Percentiles rank a stretch among this genome's conserved stretches.
Conservation (phyloP, 768 basidiomycete genomes). For the Macrolepiota dolichaula region DNA sequence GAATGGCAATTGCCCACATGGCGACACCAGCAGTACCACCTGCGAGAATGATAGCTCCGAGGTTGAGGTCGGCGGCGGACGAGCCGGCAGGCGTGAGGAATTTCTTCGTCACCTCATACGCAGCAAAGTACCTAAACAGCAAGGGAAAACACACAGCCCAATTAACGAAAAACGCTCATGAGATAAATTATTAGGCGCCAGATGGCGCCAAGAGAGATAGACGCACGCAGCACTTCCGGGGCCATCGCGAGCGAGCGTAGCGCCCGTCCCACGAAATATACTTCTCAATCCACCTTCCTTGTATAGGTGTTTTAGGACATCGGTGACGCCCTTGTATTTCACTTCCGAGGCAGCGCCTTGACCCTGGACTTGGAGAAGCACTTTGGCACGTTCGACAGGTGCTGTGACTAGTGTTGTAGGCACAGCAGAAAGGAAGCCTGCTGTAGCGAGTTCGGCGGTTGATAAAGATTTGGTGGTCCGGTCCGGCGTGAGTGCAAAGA, state of each 20-base stretch:
- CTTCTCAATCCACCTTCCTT: slow-evolving; percentile 89
- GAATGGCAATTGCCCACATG: slow-evolving; percentile 98
- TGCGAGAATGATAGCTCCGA: slow-evolving; percentile 84
- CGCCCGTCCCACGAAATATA: slow-evolving; percentile 88
- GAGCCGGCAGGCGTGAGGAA: slow-evolving; percentile 76
- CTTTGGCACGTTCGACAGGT: slow-evolving; percentile 96
- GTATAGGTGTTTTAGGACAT: slow-evolving; percentile 89
- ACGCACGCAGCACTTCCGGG: slow-evolving; percentile 95
- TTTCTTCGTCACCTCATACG: slow-evolving; percentile 94
- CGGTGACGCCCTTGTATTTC: slow-evolving; percentile 86
- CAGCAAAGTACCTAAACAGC: slow-evolving; percentile 81
- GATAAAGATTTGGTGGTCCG: slow-evolving; percentile 62
- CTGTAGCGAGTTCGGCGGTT: slow-evolving; percentile 78
- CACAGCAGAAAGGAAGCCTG: slow-evolving; percentile 92
- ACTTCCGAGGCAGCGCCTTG: slow-evolving; percentile 63
- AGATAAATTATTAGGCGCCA: not conserved
- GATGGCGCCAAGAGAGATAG: not conserved
- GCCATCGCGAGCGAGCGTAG: slow-evolving; percentile 93
- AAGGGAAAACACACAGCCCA: not conserved
- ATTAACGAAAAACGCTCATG: not conserved
- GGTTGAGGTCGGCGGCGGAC: slow-evolving; percentile 76
- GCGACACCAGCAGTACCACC: slow-evolving; percentile 95
- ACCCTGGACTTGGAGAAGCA: slow-evolving; percentile 92
- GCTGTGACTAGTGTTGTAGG: slow-evolving; percentile 92
- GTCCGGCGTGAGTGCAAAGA: slow-evolving; percentile 75